Percentiles rank a stretch among this genome's conserved stretches.
These are phyloP conservation scores for Solanum chiquidenum DNA, from an alignment of 257 asterid genomes.

Conservation along the genomic window DNA sequence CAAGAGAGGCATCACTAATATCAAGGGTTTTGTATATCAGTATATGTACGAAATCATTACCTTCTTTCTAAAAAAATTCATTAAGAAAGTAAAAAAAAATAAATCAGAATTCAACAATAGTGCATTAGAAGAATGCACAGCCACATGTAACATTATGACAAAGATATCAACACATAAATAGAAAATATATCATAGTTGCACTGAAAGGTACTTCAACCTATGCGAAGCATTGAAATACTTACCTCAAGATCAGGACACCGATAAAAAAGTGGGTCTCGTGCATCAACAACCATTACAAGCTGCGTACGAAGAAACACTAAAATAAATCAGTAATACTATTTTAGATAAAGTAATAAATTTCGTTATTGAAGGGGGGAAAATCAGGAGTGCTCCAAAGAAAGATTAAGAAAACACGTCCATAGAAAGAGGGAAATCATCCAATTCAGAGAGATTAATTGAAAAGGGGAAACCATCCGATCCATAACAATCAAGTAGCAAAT, in stretches of 20 bases:
- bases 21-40: not conserved
- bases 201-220: not conserved
- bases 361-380: not conserved
- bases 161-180: not conserved
- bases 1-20: not conserved
- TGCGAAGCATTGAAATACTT: constrained; percentile 2
- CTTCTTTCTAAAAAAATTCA: not conserved
- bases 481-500: not conserved
- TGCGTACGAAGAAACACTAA: constrained; percentile 20
- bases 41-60: not conserved
- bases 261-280: constrained; percentile 91
- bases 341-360: constrained; percentile 9
- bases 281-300: constrained; percentile 99
- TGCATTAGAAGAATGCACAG: not conserved
- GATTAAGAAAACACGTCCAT: not conserved
- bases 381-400: not conserved
- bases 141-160: not conserved
- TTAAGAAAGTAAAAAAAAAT: not conserved
- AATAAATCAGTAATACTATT: not conserved
- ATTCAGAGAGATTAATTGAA: not conserved
- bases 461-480: not conserved
- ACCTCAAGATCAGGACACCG: constrained; percentile 99
- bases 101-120: not conserved
- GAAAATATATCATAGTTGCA: not conserved
- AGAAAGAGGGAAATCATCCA: not conserved